Base-by-base conservation (phyloP, 352 stramenopile species). In the Discostella stelligera region DNA sequence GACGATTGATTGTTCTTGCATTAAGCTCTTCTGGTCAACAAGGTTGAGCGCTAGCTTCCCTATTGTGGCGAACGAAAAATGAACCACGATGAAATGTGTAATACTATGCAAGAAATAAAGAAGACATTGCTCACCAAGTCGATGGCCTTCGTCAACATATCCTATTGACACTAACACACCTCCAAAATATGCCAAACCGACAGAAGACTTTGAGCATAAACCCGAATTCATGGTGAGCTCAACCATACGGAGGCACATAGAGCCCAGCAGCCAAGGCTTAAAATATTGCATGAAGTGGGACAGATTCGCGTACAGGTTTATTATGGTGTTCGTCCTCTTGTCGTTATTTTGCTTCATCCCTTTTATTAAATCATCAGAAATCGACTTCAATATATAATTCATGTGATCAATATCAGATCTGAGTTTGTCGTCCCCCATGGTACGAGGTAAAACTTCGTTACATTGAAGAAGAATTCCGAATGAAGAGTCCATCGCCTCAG, bases 281-380 rank as follows among this genome's bases (percentile, higher is more conserved):
- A 66, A 13, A 32, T 58, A 60, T 25, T 41, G 14, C 48, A 74
- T 37, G 16, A 61, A 25, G 2, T 59, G 8, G 6, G 23, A 37
- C 4, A 74, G 56, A 11, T 74, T 30, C 13, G 52, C 46, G 53
- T 74, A 74, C 0, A 74, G 39, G 11, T 74, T 74, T 20, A 66
- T 30, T 11, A 74, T 27, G 2, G 37, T 14, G 37, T 44, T 44
- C 13, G 37, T 44, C 11, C 13, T 44, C 37, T 44, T 44, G 7
- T 44, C 37, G 7, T 14, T 44, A 8, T 44, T 44, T 44, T 10
- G 7, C 11, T 44, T 44, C 37, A 46, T 46, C 11, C 18, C 46
- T 0, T 25, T 10, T 41, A 61, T 61, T n/a, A 25, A 21, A 23
- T 61, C 53, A 8, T 61, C 53, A 9, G 53, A 25, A 13, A 61